phyloP scores from a whole-genome alignment of 805 yeast species.

The Naumovozyma baii region DNA sequence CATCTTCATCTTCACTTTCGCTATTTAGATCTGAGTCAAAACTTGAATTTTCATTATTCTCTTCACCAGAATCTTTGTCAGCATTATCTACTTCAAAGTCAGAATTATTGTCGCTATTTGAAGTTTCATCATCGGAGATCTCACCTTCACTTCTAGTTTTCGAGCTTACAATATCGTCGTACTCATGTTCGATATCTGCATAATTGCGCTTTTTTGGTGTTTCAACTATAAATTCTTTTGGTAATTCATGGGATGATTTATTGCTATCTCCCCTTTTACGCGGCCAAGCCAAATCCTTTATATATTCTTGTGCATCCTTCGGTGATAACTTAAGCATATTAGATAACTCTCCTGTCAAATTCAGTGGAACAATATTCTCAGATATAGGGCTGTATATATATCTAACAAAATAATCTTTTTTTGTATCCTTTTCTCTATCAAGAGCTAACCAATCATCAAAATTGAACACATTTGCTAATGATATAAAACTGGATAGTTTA shows the following conservation, averaged over 20 bases:
- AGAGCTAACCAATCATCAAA: constrained; percentile 19
- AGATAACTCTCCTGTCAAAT: constrained; percentile 5
- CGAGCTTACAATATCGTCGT: not conserved
- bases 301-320: constrained; percentile 12
- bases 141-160: not conserved
- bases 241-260: not conserved
- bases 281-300: constrained; percentile 9
- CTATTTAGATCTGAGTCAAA: constrained; percentile 10
- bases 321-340: constrained; percentile 5
- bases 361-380: constrained; percentile 8
- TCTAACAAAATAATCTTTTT: constrained; percentile 9
- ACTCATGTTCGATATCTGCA: not conserved
- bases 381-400: constrained; percentile 15
- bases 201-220: not conserved
- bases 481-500: constrained; percentile 33
- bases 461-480: constrained; percentile 36
- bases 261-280: not conserved
- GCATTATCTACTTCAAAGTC: constrained; percentile 2
- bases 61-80: constrained; percentile 3
- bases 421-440: not conserved
- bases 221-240: not conserved
- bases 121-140: constrained; percentile 2
- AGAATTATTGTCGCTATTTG: constrained; percentile 3
- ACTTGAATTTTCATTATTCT: constrained; percentile 3
- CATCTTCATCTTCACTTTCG: constrained; percentile 1